Base-by-base conservation (phyloP, 768 basidiomycete species). In the Solioccasus polychromus region DNA sequence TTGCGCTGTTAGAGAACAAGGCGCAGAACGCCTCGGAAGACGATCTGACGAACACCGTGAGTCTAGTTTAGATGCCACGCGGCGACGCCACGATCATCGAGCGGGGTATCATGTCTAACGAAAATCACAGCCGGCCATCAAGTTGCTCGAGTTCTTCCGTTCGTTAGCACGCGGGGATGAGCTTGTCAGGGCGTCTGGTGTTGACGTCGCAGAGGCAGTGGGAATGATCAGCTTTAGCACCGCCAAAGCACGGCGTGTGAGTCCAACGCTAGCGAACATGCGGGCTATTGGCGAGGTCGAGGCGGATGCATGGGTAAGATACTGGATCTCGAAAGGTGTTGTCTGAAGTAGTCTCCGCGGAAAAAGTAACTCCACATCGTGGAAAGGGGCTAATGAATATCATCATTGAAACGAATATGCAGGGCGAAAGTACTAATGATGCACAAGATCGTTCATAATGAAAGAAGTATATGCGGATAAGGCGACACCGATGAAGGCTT, bases 61-160 rank as follows among this genome's bases (percentile, higher is more conserved):
- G 71, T 26, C 7, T 26, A 26, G 26, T 26, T 26, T 62, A 5
- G 23, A 29, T 4, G 10, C 4, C n/a, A n/a, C n/a, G n/a, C n/a
- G n/a, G n/a, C 8, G 3, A 19, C 2, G 18, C 5, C 28, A 4
- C 11, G 24, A 19, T 17, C 1, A 17, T 20, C 22, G 14, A 7
- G 9, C 8, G 17, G n/a, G 12, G 19, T 6, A 5, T 31, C 6
- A 6, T 3, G 8, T 8, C 6, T 6, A 3, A 53, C 15, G 26
- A 26, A 6, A 6, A 6, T 26, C 7, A 3, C 29, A 69, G 68
- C 70, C 70, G 17, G 68, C 60, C 1, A 57, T 68, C 40, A 68
- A 71, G 43, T 35, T 70, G 1, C 52, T 70, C 18, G 61, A 62
- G 30, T 70, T 66, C 46, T 64, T 67, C 56, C 67, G 62, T 8